These are phyloP conservation scores for Harringtonia lauricola DNA, from an alignment of 2,329 filamentous ascomycete genomes.

Conservation along the genomic window DNA sequence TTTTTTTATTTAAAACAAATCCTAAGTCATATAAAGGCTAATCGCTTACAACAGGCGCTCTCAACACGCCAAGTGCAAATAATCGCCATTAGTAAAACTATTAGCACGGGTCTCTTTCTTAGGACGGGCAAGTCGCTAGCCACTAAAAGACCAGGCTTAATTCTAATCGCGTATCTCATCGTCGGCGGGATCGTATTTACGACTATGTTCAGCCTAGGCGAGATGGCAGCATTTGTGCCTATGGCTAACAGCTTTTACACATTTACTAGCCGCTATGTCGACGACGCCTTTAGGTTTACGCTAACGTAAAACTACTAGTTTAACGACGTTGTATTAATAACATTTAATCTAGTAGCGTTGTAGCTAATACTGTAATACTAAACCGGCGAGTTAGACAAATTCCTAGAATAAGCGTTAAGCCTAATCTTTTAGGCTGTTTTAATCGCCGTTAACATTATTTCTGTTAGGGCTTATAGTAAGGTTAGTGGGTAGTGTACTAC, in stretches of 20 bases:
- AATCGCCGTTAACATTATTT: constrained; percentile 57
- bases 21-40: constrained; percentile 14
- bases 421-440: constrained; percentile 68
- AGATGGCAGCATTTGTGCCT: constrained; percentile 71
- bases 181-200: constrained; percentile 66
- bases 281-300: constrained; percentile 61
- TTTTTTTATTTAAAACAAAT: too few relatives aligned
- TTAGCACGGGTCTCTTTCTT: constrained; percentile 51
- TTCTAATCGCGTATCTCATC: constrained; percentile 57
- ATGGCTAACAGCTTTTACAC: constrained; percentile 68
- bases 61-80: constrained; percentile 56
- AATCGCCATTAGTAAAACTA: constrained; percentile 51
- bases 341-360: constrained; percentile 47
- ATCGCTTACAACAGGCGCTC: constrained; percentile 41
- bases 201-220: constrained; percentile 58
- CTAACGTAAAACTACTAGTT: constrained; percentile 88
- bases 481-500: too few relatives aligned
- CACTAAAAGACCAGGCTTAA: constrained; percentile 52
- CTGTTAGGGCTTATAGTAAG: constrained; percentile 63
- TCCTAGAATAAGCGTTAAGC: constrained; percentile 53
- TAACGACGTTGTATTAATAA: constrained; percentile 51
- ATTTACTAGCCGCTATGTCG: constrained; percentile 58
- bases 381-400: constrained; percentile 45
- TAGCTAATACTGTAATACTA: constrained; percentile 69
- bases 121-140: constrained; percentile 51